Base-by-base conservation (phyloP, 208 protist genomes). In the Jaenimonas drosophilae region DNA sequence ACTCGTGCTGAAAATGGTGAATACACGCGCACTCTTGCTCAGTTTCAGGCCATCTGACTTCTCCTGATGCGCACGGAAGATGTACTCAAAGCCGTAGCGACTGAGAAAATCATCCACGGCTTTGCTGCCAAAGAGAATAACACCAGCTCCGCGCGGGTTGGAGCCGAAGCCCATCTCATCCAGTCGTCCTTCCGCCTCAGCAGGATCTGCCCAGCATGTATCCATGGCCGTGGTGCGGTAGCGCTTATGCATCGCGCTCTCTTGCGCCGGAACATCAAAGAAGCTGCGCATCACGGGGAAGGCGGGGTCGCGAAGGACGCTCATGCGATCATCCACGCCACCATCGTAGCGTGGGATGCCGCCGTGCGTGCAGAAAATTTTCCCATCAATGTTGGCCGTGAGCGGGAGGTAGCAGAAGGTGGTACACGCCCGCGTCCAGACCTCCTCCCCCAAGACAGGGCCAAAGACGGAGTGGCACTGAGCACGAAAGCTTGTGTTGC, bases 291-390 rank as follows among this genome's bases (percentile, higher is more conserved):
- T 68, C 7, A 59, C 21, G 4, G 88, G 88, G 43, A 93, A 95
- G 29, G 88, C 77, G 4, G 71, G 51, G 29, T 69, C 70, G 30
- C 51, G 64, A 26, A 91, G 59, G 7, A 84, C 48, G 9, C 80
- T 57, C 21, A 95, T 34, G 1, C 88, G 64, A 47, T 87, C 65
- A 50, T 95, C 88, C 36, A 79, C 71, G 28, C 82, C 80, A 26
- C 83, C 83, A 48, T 65, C 32, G 69, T 84, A 94, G 19, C 86
- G 67, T 37, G 92, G 92, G 34, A 96, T 86, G 38, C 92, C 92
- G 31, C 88, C 92, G 63, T 97, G 92, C n/a, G 76, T 83, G 71
- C 92, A 97, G 71, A 90, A 97, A 37, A 97, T 95, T 48, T 74
- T 76, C 11, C 62, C 44, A 58, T 97, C 92, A 54, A 97, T 94